A percentile compares a stretch with the other conserved stretches of the same genome.
phyloP scores from a whole-genome alignment of 2,329 filamentous ascomycete genomes.

The Microdochium trichocladiopsis region DNA sequence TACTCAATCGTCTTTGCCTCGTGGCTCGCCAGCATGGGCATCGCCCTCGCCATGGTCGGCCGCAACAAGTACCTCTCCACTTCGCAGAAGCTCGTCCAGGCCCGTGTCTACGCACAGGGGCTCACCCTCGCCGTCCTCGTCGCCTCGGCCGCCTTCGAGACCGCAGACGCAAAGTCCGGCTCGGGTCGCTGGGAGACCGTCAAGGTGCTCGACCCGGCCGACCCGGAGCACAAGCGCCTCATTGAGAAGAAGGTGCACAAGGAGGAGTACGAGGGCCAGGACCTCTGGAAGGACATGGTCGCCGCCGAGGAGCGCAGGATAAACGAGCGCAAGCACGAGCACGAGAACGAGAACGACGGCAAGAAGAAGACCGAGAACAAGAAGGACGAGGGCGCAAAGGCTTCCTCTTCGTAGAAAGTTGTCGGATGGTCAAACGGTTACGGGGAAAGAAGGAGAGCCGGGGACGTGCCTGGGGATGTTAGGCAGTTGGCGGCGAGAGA shows the following conservation, averaged over 20 bases:
- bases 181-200: conserved; percentile 79
- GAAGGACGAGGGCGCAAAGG: conserved; percentile 8
- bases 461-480: too few relatives aligned
- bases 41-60: conserved; percentile 68
- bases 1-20: conserved; percentile 79
- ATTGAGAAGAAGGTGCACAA: conserved; percentile 86
- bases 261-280: conserved; percentile 80
- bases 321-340: conserved; percentile 22
- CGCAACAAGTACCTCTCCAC: conserved; percentile 69
- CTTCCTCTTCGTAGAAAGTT: neutral
- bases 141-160: conserved; percentile 76
- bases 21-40: conserved; percentile 75
- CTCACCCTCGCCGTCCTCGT: conserved; percentile 80
- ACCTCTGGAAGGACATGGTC: conserved; percentile 92
- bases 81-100: conserved; percentile 86
- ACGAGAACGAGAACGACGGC: conserved; percentile 12
- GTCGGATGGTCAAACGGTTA: too few relatives aligned
- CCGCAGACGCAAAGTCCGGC: conserved; percentile 67
- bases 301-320: conserved; percentile 65
- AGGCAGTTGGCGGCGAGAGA: too few relatives aligned
- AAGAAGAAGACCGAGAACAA: conserved; percentile 8
- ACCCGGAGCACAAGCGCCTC: conserved; percentile 74
- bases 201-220: conserved; percentile 70
- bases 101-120: conserved; percentile 88
- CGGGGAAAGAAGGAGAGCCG: too few relatives aligned